Base-by-base conservation (phyloP, 257 asterid species). In the Ocimum tenuiflorum region DNA sequence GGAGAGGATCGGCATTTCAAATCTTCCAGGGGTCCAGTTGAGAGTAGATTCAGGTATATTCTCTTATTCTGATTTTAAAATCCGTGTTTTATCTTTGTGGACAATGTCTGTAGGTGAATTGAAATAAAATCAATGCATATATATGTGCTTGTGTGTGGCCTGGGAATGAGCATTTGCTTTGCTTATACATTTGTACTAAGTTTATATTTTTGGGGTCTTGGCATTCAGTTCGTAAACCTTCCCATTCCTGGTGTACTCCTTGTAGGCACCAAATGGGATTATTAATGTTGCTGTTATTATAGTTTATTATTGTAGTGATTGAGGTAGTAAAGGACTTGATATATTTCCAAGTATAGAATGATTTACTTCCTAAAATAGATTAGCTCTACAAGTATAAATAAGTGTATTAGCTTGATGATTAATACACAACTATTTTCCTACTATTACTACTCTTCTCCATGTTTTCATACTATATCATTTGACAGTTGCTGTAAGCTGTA, bases 41-140 rank as follows among this genome's bases (percentile, higher is more conserved):
- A 82, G 72, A 77, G 66, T 69, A 82, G 75, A 29, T 84, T 83
- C 80, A 87, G 96, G 98, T 92, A 82, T 58, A 70, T 27, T 31
- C 48, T 66, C 41, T 24, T 62, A 35, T 27, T 20, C 24, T 6
- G 8, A 45, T 11, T 12, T 41, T 35, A 29, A 14, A 29, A 31
- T 39, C 1, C 38, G 4, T 43, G 53, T 47, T 4, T 1, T 27
- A 4, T 35, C 24, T 39, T 27, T 20, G 24, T 10, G 38, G 20
- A 20, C 48, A 47, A 5, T 57, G 63, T 22, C 41, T 20, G 29
- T 43, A 42, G 39, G 24, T 36, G 11, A 35, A 13, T 64, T 56
- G 35, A 50, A 54, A 41, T n/a, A n/a, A n/a, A 19, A 38, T 70
- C 45, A 23, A 57, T 35, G 20, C 36, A 13, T 35, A 8, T 19